phyloP scores from a whole-genome alignment of 768 basidiomycete genomes.

The Cantharellus anzutake region DNA sequence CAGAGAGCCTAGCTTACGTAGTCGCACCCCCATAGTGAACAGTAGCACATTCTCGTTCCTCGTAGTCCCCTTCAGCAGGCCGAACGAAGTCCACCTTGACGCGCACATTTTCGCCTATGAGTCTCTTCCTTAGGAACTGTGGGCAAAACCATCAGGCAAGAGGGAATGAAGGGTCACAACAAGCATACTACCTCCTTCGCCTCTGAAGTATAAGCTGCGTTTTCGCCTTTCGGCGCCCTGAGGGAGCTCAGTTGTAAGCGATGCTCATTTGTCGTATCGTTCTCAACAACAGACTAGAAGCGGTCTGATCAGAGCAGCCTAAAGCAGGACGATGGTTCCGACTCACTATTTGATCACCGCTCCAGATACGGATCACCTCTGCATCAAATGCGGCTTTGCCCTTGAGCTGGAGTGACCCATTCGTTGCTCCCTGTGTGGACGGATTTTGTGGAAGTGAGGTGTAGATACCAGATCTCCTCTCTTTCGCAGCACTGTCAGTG shows the following conservation, averaged over 20 bases:
- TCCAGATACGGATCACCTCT: conserved; percentile 75
- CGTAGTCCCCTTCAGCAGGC: conserved; percentile 81
- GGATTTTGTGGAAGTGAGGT: conserved; percentile 22
- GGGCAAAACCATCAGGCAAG: neutral
- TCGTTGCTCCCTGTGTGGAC: conserved; percentile 22
- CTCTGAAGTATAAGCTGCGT: conserved; percentile 74
- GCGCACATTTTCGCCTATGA: conserved; percentile 79
- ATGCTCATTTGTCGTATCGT: conserved; percentile 54
- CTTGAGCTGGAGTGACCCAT: conserved; percentile 24
- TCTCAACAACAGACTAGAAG: conserved; percentile 43
- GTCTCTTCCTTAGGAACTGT: conserved; percentile 64
- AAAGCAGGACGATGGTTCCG: neutral
- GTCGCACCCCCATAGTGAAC: conserved; percentile 68
- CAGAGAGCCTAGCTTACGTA: conserved; percentile 31
- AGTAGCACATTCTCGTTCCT: conserved; percentile 83
- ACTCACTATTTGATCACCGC: conserved; percentile 54
- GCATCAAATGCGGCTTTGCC: conserved; percentile 40
- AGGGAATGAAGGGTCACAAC: neutral
- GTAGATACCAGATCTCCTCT: conserved; percentile 51
- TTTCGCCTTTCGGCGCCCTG: conserved; percentile 68
- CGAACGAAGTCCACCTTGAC: conserved; percentile 80
- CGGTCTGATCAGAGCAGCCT: neutral
- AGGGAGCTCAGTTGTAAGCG: conserved; percentile 79
- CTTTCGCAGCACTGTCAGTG: conserved; percentile 33
- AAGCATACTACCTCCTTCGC: conserved; percentile 41